Evolutionary conservation across 2,329 filamentous ascomycete species (phyloP).

Genomic region (Trichoderma endophyticum): DNA sequence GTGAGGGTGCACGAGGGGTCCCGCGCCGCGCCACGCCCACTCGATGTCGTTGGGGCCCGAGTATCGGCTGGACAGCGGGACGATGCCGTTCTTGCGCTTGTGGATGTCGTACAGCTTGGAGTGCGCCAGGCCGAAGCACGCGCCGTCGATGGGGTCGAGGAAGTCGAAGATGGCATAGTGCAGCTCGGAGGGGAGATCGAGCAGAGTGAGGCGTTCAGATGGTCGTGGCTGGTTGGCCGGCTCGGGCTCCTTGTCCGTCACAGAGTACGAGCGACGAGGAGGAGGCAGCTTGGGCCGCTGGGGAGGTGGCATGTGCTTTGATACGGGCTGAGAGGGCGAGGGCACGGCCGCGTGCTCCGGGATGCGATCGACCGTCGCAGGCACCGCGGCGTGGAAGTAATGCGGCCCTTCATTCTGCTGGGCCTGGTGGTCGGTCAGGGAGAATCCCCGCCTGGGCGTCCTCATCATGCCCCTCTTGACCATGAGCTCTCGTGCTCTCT

Average conservation of each 20-base stretch:
- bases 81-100: conserved; percentile 51
- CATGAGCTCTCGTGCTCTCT: conserved; percentile 38
- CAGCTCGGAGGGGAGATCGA: conserved; percentile 56
- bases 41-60: conserved; percentile 61
- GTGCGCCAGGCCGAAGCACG: conserved; percentile 58
- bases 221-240: conserved; percentile 46
- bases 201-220: conserved; percentile 44
- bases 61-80: conserved; percentile 56
- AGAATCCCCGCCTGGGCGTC: conserved; percentile 45
- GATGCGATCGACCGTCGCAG: conserved; percentile 24
- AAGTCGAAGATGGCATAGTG: conserved; percentile 60
- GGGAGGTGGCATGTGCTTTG: conserved; percentile 22
- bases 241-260: conserved; percentile 60
- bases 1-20: conserved; percentile 38
- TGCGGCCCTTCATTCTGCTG: conserved; percentile 28
- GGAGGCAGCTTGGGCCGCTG: conserved; percentile 39
- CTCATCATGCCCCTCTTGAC: conserved; percentile 37
- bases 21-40: conserved; percentile 60
- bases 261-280: conserved; percentile 56
- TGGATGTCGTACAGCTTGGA: conserved; percentile 58
- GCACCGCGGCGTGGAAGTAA: conserved; percentile 23
- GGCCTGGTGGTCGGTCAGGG: conserved; percentile 44
- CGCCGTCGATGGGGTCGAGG: conserved; percentile 62
- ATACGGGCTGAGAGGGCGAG: conserved; percentile 16
- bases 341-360: conserved; percentile 33